Evolutionary conservation across 768 basidiomycete genomes (phyloP).

Genomic region (Erythrobasidium yunnanense): DNA sequence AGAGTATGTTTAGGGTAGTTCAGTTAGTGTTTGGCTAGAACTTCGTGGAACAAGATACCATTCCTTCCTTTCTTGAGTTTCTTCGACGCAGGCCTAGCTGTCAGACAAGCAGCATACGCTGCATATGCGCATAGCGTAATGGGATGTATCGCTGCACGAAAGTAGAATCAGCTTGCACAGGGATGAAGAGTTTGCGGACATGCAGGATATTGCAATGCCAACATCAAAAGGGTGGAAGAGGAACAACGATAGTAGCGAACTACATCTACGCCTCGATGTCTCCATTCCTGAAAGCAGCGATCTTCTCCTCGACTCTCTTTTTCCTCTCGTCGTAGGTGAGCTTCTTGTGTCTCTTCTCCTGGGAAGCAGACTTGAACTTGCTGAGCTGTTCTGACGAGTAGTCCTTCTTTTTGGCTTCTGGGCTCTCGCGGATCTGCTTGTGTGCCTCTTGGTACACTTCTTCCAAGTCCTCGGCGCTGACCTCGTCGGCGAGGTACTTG

Average conservation of each 20-base stretch:
- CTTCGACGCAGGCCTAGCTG: no score
- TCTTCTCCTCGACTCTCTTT: constrained; percentile 54
- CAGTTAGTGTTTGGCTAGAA: no score
- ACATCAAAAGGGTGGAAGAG: background rate
- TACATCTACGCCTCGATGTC: constrained; percentile 14
- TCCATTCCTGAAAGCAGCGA: constrained; percentile 1
- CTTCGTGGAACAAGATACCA: no score
- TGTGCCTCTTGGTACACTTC: constrained; percentile 88
- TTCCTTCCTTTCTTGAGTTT: no score
- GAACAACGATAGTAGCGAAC: background rate
- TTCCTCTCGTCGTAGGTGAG: constrained; percentile 68
- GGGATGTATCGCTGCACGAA: no score
- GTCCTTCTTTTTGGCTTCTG: constrained; percentile 54
- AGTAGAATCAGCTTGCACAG: no score
- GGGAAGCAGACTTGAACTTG: constrained; percentile 71
- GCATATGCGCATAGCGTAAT: no score
- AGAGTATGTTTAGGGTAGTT: no score
- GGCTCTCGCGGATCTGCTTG: constrained; percentile 91
- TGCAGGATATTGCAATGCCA: background rate
- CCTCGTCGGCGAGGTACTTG: constrained; percentile 83
- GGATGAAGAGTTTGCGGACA: background rate
- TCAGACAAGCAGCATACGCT: no score
- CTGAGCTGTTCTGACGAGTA: constrained; percentile 64
- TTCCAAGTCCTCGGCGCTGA: constrained; percentile 93
- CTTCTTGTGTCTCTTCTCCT: constrained; percentile 58